Percentiles rank a stretch among this genome's conserved stretches.
These are phyloP conservation scores for Saccharomycopsis sp. DNA, from an alignment of 805 yeast species.

Conservation along the genomic window DNA sequence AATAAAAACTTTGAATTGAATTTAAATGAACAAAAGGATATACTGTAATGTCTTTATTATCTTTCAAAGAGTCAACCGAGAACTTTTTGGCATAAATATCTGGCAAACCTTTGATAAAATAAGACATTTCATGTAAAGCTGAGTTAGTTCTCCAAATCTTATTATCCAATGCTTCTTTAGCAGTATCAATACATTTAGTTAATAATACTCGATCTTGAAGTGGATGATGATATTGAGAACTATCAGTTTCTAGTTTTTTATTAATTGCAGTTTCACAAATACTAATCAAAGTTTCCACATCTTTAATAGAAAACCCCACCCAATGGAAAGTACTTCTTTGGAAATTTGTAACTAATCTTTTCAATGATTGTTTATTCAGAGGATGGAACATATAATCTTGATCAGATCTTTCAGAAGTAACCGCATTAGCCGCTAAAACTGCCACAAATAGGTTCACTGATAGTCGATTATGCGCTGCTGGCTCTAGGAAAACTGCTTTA, in stretches of 20 bases:
- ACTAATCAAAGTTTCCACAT: constrained; percentile 40
- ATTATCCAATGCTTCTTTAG: constrained; percentile 41
- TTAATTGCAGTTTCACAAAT: constrained; percentile 38
- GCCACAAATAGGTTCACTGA: constrained; percentile 56
- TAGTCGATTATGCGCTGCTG: constrained; percentile 51
- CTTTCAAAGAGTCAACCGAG: constrained; percentile 32
- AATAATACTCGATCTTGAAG: constrained; percentile 32
- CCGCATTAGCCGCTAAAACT: constrained; percentile 62
- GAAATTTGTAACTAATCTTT: constrained; percentile 47
- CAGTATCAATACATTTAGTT: constrained; percentile 32
- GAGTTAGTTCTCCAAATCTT: constrained; percentile 49
- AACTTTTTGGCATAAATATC: constrained; percentile 29
- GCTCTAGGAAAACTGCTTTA: constrained; percentile 45
- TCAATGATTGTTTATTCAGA: constrained; percentile 39
- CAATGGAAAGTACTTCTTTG: constrained; percentile 64
- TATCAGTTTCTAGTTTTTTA: constrained; percentile 23
- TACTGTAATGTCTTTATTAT: constrained; percentile 26
- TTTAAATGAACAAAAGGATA: constrained; percentile 53
- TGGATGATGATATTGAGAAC: constrained; percentile 25
- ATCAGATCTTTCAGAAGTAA: constrained; percentile 58
- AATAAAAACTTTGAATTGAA: constrained; percentile 41
- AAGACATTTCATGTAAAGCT: constrained; percentile 56
- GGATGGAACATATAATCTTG: constrained; percentile 66
- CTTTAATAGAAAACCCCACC: constrained; percentile 59
- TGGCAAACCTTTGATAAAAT: constrained; percentile 38